These are phyloP conservation scores for Bassia scoparia DNA, from an alignment of 148 eudicot species.

Conservation along the genomic window DNA sequence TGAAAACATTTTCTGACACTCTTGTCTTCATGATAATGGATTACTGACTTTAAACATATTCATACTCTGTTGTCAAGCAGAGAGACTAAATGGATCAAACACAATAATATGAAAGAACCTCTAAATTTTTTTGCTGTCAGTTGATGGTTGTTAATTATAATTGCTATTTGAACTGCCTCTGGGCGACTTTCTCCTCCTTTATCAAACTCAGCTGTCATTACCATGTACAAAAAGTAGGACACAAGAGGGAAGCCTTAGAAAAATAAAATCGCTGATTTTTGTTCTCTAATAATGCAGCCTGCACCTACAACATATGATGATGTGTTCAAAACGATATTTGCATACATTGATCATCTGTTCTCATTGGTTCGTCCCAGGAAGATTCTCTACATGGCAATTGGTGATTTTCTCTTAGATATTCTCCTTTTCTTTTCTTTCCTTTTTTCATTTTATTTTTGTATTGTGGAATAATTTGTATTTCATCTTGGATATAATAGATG, in stretches of 20 bases:
- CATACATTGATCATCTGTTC: constrained; percentile 87
- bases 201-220: background rate
- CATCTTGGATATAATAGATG: constrained; percentile 49
- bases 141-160: background rate
- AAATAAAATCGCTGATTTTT: background rate
- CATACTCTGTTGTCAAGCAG: background rate
- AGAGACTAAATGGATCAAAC: background rate
- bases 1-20: too few relatives aligned
- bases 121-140: background rate
- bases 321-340: constrained; percentile 83
- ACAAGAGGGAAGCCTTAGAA: background rate
- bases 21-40: background rate
- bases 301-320: constrained; percentile 86
- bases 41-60: background rate
- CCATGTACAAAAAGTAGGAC: background rate
- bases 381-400: constrained; percentile 95
- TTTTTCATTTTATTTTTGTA: background rate
- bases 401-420: constrained; percentile 27
- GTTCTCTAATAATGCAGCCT: constrained; percentile 54
- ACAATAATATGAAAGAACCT: background rate
- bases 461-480: constrained; percentile 5
- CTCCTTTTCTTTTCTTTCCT: background rate
- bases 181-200: background rate
- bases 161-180: background rate
- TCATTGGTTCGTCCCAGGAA: constrained; percentile 89